Percentiles rank a stretch among this genome's conserved stretches.
phyloP scores from a whole-genome alignment of 2,329 filamentous ascomycete species.

The Ophiostoma himal-ulmi region DNA sequence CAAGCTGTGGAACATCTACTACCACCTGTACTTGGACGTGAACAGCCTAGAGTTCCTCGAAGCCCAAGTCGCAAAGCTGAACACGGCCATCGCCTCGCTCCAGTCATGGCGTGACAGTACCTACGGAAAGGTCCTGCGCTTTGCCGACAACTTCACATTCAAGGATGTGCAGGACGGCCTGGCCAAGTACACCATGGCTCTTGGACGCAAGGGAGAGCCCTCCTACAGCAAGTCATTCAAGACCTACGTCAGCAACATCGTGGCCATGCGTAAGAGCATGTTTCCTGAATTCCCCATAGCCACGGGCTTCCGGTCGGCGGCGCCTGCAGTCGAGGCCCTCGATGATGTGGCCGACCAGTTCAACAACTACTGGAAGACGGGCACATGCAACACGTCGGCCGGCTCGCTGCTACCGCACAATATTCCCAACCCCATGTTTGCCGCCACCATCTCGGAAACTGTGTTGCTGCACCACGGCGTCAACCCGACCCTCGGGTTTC shows the following conservation, averaged over 20 bases:
- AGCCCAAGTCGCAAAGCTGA: constrained; percentile 41
- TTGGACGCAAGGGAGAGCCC: background rate
- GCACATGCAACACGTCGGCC: background rate
- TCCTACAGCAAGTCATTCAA: background rate
- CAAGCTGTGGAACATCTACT: constrained; percentile 50
- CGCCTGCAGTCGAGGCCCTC: background rate
- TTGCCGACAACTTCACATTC: constrained; percentile 46
- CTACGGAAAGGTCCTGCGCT: constrained; percentile 43
- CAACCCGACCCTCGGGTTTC: constrained; percentile 51
- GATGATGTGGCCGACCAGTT: background rate
- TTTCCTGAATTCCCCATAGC: background rate
- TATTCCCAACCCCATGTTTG: constrained; percentile 44
- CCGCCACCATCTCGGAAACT: constrained; percentile 33
- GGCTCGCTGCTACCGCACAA: background rate
- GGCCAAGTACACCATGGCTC: constrained; percentile 24
- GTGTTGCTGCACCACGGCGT: constrained; percentile 42
- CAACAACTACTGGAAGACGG: background rate
- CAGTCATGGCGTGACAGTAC: constrained; percentile 40
- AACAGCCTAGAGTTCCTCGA: constrained; percentile 35
- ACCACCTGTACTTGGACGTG: constrained; percentile 44
- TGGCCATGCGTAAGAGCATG: background rate
- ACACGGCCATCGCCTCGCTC: constrained; percentile 35
- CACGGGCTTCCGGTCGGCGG: background rate
- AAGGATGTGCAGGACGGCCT: constrained; percentile 38
- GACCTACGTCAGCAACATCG: background rate